Conservation (phyloP, 352 stramenopile genomes). For the Globisporangium ultimum region DNA sequence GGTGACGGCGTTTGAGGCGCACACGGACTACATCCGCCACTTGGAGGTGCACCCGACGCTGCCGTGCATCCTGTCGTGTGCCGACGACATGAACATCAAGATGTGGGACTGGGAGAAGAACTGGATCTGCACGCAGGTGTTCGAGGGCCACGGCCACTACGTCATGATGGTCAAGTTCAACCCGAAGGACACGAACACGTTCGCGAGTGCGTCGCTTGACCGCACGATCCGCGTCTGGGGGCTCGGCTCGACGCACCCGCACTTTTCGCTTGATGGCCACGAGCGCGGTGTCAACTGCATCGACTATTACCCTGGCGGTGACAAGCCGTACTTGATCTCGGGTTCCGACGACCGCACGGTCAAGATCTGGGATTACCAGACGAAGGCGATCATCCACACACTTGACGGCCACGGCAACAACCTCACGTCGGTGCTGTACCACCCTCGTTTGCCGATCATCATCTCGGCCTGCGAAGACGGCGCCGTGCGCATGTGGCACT, state of each 20-base stretch:
- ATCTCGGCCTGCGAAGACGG: conserved; percentile 97
- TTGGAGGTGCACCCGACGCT: conserved; percentile 96
- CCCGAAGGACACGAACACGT: conserved; percentile 98
- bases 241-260: conserved; percentile 88
- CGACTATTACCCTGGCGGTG: conserved; percentile 98
- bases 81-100: conserved; percentile 99
- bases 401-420: conserved; percentile 99
- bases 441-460: conserved; percentile 98
- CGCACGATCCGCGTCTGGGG: conserved; percentile 96
- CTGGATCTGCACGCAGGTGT: conserved; percentile 74
- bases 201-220: conserved; percentile 97
- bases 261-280: conserved; percentile 92
- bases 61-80: conserved; percentile 95
- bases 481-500: conserved; percentile 92
- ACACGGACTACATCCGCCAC: conserved; percentile 99
- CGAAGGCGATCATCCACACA: conserved; percentile 98
- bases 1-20: conserved; percentile 92
- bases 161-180: conserved; percentile 99
- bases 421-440: conserved; percentile 97
- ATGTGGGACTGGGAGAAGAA: conserved; percentile 97
- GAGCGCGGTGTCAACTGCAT: conserved; percentile 98
- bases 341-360: conserved; percentile 96
- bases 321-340: conserved; percentile 98
- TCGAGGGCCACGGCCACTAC: conserved; percentile 96
- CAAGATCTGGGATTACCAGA: conserved; percentile 99